Evolutionary conservation across 306 rosid genomes (phyloP), one percentile per base, ranked within the genome.

Genomic region (Dryas drummondii): DNA sequence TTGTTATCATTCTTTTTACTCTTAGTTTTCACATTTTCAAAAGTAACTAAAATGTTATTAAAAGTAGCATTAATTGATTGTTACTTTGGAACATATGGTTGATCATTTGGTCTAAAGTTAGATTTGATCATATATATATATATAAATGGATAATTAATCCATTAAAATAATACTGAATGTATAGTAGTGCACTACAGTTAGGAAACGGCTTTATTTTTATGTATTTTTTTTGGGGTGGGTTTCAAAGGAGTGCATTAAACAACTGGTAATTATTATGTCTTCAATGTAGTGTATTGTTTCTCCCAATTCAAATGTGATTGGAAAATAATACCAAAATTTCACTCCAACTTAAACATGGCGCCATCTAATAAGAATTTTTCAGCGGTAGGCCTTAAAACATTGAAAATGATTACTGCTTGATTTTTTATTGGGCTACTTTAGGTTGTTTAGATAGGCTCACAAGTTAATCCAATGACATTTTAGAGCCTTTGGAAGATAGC

Each of bases 21-120:
- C 51, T 5, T 48, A 22, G 22, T 58, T 2, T 22, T 58, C 16
- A 27, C 64, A 2, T 11, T 1, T 32, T 17, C 9, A 60, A 60
- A 13, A 27, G 45, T 32, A 32, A 16, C 3, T 13, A 5, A 32
- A n/a, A 22, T 56, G 65, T 44, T 26, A 22, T 71, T 3, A 7
- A 71, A 71, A 71, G 66, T 16, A 56, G 54, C 74, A 70, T 6
- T 7, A 53, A 53, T 53, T 37, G 5, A 71, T 44, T 42, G 32
- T 53, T 53, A 54, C 74, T 41, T 70, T 53, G 63, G 40, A 48
- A 4, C 17, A 45, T 17, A 53, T 70, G 1, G 44, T 42, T 44
- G n/a, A 46, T 46, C 54, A 0, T 26, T 5, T 26, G 17, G 10
- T 72, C 76, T n/a, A 46, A 72, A 57, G 56, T 9, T 10, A 32